A percentile compares a stretch with the other conserved stretches of the same genome.
Evolutionary conservation across 1,284 basidiomycete genomes (phyloP).

Genomic region (Moesziomyces antarcticus): DNA sequence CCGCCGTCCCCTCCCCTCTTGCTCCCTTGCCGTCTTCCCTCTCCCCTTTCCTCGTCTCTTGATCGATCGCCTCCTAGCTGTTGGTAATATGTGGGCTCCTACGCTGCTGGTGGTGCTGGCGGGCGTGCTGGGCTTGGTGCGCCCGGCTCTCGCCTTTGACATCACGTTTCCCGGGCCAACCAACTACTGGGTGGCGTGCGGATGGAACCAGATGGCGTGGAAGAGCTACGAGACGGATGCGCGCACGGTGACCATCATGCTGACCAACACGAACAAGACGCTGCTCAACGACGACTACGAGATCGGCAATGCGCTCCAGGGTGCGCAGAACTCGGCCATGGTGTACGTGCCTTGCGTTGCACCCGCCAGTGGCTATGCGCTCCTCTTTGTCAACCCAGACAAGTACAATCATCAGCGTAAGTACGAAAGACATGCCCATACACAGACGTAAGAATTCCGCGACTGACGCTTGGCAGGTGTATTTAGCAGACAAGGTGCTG

Average conservation of each 20-base stretch:
- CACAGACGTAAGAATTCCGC: not conserved
- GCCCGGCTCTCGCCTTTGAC: constrained; percentile 3
- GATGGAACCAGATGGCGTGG: constrained; percentile 42
- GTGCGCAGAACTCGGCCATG: constrained; percentile 20
- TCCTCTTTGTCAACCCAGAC: constrained; percentile 28
- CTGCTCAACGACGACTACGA: constrained; percentile 36
- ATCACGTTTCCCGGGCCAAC: constrained; percentile 31
- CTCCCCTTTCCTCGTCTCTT: not conserved
- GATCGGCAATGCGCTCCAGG: constrained; percentile 36
- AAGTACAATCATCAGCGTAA: constrained; percentile 32
- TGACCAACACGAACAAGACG: constrained; percentile 33
- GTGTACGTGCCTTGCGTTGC: constrained; percentile 37
- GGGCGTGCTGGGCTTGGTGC: not conserved
- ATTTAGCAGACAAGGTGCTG: constrained; percentile 19
- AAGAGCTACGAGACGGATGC: constrained; percentile 9
- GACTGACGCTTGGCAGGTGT: not conserved
- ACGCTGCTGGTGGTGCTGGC: not conserved
- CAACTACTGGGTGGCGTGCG: constrained; percentile 47
- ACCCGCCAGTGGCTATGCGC: constrained; percentile 6
- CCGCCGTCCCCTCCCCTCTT: not conserved
- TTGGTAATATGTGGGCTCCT: too few species aligned
- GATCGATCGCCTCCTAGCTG: too few species aligned
- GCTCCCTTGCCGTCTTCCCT: not conserved
- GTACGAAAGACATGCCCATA: not conserved
- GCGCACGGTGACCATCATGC: constrained; percentile 22